phyloP scores from a whole-genome alignment of 2,329 filamentous ascomycete genomes.

The Cladosporium cucumerinum region DNA sequence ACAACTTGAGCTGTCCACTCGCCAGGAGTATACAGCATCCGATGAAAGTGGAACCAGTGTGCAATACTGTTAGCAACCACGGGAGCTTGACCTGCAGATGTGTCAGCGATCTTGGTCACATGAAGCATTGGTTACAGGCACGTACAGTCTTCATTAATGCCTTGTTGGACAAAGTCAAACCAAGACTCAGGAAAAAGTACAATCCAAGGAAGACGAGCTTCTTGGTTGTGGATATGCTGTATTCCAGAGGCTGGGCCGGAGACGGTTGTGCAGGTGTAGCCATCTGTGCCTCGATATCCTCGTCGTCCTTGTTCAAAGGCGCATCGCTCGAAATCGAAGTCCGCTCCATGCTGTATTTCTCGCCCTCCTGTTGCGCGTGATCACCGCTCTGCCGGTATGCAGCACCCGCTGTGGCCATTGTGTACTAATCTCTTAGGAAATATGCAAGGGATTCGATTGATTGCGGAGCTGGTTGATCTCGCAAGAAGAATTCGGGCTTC shows the following conservation, averaged over 20 bases:
- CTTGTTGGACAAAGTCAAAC: constrained; percentile 59
- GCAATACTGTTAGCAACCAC: constrained; percentile 59
- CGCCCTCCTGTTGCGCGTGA: constrained; percentile 2
- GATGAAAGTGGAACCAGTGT: constrained; percentile 53
- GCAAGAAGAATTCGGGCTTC: not conserved
- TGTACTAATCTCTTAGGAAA: not conserved
- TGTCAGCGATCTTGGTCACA: not conserved
- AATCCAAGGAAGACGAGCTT: constrained; percentile 27
- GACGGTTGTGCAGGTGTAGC: constrained; percentile 3
- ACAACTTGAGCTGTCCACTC: constrained; percentile 52
- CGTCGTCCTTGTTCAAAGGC: constrained; percentile 11
- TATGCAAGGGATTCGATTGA: not conserved
- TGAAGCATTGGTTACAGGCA: constrained; percentile 37
- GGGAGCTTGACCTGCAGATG: constrained; percentile 54
- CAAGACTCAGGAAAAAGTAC: constrained; percentile 51
- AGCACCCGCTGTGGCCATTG: not conserved
- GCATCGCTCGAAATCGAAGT: constrained; percentile 14
- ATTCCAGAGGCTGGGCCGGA: constrained; percentile 22
- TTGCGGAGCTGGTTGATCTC: not conserved
- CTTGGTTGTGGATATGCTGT: constrained; percentile 25
- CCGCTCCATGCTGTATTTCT: constrained; percentile 12
- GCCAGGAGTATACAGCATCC: constrained; percentile 54
- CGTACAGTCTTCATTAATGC: constrained; percentile 46
- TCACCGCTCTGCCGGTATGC: not conserved
- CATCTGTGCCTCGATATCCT: constrained; percentile 12